Conservation (phyloP, 2,329 filamentous ascomycete genomes). For the Ceratocystis harringtonii region DNA sequence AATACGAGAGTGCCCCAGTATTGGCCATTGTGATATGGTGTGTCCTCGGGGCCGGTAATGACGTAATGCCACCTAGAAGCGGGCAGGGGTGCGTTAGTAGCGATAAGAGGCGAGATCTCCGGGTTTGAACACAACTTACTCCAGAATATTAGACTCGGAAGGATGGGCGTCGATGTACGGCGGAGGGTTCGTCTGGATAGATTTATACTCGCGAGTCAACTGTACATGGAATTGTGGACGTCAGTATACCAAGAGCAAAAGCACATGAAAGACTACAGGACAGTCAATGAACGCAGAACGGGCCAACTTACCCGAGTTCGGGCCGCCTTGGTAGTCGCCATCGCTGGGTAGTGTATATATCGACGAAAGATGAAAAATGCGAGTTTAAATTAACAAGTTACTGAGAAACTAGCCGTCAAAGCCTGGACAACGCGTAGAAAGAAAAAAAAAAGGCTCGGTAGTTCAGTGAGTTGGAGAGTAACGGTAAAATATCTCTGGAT, state of each 20-base stretch:
- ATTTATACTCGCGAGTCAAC: constrained; percentile 49
- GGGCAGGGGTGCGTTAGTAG: constrained; percentile 18
- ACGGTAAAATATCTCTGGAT: not conserved
- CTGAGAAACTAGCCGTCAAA: constrained; percentile 15
- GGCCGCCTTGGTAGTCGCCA: constrained; percentile 54
- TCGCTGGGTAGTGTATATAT: constrained; percentile 24
- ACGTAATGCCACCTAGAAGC: constrained; percentile 72
- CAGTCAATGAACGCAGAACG: not conserved
- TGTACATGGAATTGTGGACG: constrained; percentile 20
- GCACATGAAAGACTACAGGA: too few relatives aligned
- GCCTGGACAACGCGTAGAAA: not conserved
- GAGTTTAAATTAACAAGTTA: not conserved
- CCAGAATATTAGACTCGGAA: constrained; percentile 79
- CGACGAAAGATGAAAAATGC: not conserved
- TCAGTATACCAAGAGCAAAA: not conserved
- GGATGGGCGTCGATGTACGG: constrained; percentile 82
- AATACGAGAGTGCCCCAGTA: constrained; percentile 98
- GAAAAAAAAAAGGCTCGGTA: not conserved
- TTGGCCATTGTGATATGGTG: constrained; percentile 85
- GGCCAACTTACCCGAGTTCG: constrained; percentile 47
- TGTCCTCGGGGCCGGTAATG: constrained; percentile 84
- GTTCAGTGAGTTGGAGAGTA: not conserved
- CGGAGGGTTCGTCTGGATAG: constrained; percentile 57
- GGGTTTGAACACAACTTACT: constrained; percentile 38
- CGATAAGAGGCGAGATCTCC: not conserved